phyloP scores from a whole-genome alignment of 2,329 filamentous ascomycete genomes.

The Polytolypa hystricis region DNA sequence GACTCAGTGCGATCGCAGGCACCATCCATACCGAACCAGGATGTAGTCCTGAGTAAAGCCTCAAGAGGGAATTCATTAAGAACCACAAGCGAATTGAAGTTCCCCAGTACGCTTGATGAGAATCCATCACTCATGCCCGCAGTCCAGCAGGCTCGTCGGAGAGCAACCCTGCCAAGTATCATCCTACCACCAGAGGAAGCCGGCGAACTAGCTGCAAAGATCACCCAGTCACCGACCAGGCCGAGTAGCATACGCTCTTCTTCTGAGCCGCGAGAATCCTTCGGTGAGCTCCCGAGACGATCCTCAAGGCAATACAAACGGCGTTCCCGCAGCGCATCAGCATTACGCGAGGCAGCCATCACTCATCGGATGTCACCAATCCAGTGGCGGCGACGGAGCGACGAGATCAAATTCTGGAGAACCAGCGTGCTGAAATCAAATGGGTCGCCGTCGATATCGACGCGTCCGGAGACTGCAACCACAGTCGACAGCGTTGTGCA shows the following conservation, averaged over 20 bases:
- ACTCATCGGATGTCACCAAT: constrained; percentile 30
- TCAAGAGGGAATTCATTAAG: not conserved
- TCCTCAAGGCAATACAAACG: constrained; percentile 23
- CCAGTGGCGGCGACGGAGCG: constrained; percentile 31
- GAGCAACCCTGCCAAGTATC: constrained; percentile 35
- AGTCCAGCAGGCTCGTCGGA: constrained; percentile 19
- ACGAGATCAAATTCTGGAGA: constrained; percentile 29
- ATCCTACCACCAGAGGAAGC: constrained; percentile 32
- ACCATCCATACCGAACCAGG: constrained; percentile 6
- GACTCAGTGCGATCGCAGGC: constrained; percentile 13
- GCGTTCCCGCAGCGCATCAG: constrained; percentile 35
- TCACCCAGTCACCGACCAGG: constrained; percentile 10
- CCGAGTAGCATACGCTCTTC: constrained; percentile 6
- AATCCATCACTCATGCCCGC: no score
- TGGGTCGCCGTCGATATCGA: constrained; percentile 10
- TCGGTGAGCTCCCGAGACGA: constrained; percentile 14
- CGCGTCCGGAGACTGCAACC: constrained; percentile 7
- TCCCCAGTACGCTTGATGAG: no score
- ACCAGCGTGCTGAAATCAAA: constrained; percentile 22
- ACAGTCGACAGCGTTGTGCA: not conserved
- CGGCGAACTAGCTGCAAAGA: constrained; percentile 14
- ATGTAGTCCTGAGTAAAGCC: not conserved
- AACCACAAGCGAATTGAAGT: not conserved
- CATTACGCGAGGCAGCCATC: constrained; percentile 25
- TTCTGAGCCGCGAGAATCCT: constrained; percentile 11